Evolutionary conservation across 345 rosid genomes (phyloP), one percentile per base, ranked within the genome.

Genomic region (Corchorus olitorius): DNA sequence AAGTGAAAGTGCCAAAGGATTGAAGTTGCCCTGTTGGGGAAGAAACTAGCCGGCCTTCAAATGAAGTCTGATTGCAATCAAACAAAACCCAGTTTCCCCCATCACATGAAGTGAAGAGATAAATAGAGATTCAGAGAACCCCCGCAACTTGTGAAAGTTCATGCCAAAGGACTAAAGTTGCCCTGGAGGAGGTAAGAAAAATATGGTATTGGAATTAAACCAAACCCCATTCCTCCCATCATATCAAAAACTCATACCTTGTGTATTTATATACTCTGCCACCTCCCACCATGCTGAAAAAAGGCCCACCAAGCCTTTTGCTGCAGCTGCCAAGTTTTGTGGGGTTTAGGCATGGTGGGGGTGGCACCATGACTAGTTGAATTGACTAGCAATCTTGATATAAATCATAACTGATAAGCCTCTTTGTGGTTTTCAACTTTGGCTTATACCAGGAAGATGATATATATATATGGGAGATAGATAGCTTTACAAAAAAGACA

Each of bases 151-250:
- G 27, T 27, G 43, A 45, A 78, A 65, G 35, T 37, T 39, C 64
- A 81, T 81, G 86, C 86, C 86, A 84, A 84, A 84, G 81, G 86
- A 78, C 78, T 63, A 58, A 62, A 63, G 79, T 84, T 84, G 84
- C 84, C 84, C 86, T 73, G 86, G 8, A 39, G 74, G 72, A 58
- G 78, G n/a, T 12, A 39, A 39, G 43, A 39, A 3, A 16, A 54
- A 5, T 34, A 6, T n/a, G n/a, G n/a, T 35, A n/a, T 22, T 27
- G 46, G 2, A 3, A 46, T 12, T 56, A 52, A 54, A 22, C 33
- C 49, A 64, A 67, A 17, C 53, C 55, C 48, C 65, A 53, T 19
- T 22, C 48, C 43, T 53, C 75, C 73, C 58, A 10, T 48, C 58
- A 39, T 22, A 16, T 43, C 19, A 50, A 33, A 72, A 15, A 37